Evolutionary conservation across 495 filamentous ascomycete genomes (phyloP).

Genomic region (Aspergillus diversus): DNA sequence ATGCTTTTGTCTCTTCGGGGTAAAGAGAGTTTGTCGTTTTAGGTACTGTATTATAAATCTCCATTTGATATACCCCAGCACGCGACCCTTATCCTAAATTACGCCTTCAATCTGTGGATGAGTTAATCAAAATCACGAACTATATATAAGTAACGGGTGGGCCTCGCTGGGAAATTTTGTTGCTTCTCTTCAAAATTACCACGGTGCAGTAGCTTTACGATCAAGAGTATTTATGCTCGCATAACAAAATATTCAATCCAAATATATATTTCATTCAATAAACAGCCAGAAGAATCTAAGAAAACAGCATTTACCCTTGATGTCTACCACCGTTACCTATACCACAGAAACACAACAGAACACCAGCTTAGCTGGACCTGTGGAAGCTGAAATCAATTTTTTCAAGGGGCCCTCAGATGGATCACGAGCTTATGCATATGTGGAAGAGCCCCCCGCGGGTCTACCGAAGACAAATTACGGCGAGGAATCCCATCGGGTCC

Average conservation of each 20-base stretch:
- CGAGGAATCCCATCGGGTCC: conserved; percentile 45
- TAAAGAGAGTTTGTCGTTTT: too few relatives aligned
- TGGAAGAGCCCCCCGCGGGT: conserved; percentile 62
- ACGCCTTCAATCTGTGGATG: neutral
- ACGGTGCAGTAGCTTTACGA: too few relatives aligned
- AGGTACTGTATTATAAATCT: neutral
- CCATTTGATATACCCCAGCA: neutral
- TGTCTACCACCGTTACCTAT: too few relatives aligned
- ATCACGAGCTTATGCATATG: conserved; percentile 65
- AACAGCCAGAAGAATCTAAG: too few relatives aligned
- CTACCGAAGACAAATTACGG: conserved; percentile 59
- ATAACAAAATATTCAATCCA: too few relatives aligned
- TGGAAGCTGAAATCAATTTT: conserved; percentile 67
- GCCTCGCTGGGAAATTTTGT: too few relatives aligned
- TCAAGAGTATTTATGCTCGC: too few relatives aligned
- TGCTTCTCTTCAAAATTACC: too few relatives aligned
- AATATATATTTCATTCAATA: too few relatives aligned
- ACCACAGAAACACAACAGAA: neutral
- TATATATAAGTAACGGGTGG: neutral
- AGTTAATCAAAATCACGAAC: neutral
- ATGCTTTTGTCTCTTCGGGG: neutral
- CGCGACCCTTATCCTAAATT: neutral
- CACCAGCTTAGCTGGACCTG: conserved; percentile 49
- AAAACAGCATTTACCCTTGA: too few relatives aligned
- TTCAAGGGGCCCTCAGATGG: conserved; percentile 64